Evolutionary conservation across 345 rosid genomes (phyloP).

Genomic region (Boechera stricta): DNA sequence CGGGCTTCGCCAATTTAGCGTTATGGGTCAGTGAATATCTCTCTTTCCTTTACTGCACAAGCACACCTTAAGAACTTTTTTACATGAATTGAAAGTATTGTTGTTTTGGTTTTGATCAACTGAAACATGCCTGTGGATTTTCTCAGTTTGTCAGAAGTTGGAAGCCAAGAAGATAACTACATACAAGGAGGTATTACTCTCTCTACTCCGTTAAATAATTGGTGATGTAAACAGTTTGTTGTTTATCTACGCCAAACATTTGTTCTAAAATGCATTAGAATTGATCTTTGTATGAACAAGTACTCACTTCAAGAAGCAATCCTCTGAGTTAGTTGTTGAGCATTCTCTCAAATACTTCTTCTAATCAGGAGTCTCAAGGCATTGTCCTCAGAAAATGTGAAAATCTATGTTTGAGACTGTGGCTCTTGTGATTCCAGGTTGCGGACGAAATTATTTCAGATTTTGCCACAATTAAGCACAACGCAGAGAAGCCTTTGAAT

Average conservation of each 20-base stretch:
- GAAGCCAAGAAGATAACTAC: conserved; percentile 57
- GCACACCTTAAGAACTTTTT: too few relatives aligned
- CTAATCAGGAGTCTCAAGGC: too few relatives aligned
- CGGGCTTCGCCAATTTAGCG: conserved; percentile 54
- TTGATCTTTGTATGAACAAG: not conserved
- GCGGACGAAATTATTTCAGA: conserved; percentile 53
- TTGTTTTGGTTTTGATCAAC: not conserved
- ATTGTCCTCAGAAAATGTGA: not conserved
- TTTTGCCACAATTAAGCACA: conserved; percentile 45
- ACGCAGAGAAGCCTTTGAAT: conserved; percentile 39
- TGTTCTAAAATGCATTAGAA: conserved; percentile 5
- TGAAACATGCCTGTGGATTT: conserved; percentile 9
- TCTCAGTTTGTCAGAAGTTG: conserved; percentile 55
- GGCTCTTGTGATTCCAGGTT: conserved; percentile 46
- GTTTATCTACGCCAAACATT: not conserved
- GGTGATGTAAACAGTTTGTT: not conserved
- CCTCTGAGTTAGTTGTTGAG: too few relatives aligned
- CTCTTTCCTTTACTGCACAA: not conserved
- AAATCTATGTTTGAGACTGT: conserved; percentile 19
- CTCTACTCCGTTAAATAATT: not conserved
- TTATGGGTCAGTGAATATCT: conserved; percentile 47
- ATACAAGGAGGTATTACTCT: conserved; percentile 50
- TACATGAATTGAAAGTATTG: not conserved
- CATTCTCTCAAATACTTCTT: too few relatives aligned
- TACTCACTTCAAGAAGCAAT: not conserved